Evolutionary conservation across 2,329 filamentous ascomycete species (phyloP).

Genomic region (Clarireedia hainanense): DNA sequence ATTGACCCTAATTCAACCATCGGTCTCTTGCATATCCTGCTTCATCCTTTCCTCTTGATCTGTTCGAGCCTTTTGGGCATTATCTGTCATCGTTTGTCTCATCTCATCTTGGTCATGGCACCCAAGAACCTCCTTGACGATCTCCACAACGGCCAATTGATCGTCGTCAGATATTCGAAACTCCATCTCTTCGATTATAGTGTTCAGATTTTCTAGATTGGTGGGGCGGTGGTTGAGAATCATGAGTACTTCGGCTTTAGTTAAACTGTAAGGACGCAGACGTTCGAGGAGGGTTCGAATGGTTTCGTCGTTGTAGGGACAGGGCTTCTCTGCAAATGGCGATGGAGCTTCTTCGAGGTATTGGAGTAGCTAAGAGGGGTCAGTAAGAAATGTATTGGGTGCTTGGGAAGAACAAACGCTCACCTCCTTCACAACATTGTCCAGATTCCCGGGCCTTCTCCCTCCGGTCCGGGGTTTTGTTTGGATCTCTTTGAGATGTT

Average conservation of each 20-base stretch:
- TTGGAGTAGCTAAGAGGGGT: constrained; percentile 44
- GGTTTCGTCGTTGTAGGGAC: constrained; percentile 41
- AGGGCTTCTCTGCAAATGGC: constrained; percentile 38
- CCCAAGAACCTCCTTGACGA: constrained; percentile 51
- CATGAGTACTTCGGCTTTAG: constrained; percentile 63
- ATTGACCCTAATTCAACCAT: too few relatives aligned
- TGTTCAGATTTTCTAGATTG: constrained; percentile 49
- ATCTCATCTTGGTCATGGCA: constrained; percentile 24
- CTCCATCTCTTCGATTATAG: constrained; percentile 58
- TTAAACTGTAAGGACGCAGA: constrained; percentile 50
- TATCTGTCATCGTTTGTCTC: constrained; percentile 21
- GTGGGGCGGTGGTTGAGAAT: constrained; percentile 58
- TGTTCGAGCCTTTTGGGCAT: not conserved
- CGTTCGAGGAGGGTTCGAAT: constrained; percentile 47
- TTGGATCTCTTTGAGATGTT: constrained; percentile 52
- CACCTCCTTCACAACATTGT: constrained; percentile 57
- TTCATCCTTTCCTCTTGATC: not conserved
- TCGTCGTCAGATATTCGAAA: constrained; percentile 47
- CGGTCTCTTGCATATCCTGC: constrained; percentile 1
- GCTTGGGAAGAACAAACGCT: constrained; percentile 12
- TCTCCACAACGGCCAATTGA: constrained; percentile 48
- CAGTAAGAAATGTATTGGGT: not conserved
- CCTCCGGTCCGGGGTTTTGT: constrained; percentile 12
- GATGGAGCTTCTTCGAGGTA: constrained; percentile 49
- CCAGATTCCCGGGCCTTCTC: constrained; percentile 12